Conservation (phyloP, 768 basidiomycete species). For the Russula sp. region DNA sequence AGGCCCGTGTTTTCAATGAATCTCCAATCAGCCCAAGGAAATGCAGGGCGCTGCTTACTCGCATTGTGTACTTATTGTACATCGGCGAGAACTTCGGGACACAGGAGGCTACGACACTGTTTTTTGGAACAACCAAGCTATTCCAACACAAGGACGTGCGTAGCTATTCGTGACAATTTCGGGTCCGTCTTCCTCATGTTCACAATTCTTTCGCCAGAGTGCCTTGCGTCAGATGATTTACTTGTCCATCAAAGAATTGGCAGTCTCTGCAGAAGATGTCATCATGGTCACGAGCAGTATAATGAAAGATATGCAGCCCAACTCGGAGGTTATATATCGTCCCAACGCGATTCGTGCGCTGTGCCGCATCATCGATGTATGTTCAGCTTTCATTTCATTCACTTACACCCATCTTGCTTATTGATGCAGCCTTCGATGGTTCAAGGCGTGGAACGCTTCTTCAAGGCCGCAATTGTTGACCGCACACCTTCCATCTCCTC, state of each 20-base stretch:
- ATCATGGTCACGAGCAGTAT: slow-evolving; percentile 99
- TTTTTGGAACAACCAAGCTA: slow-evolving; percentile 98
- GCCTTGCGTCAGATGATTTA: slow-evolving; percentile 97
- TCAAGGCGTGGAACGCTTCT: slow-evolving; percentile 97
- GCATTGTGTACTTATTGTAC: slow-evolving; percentile 95
- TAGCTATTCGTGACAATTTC: slow-evolving; percentile 15
- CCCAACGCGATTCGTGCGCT: slow-evolving; percentile 96
- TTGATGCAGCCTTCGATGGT: slow-evolving; percentile 89
- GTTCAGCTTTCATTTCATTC: slow-evolving; percentile 29
- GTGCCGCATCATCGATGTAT: slow-evolving; percentile 93
- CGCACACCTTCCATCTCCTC: slow-evolving; percentile 92
- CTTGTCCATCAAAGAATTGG: slow-evolving; percentile 95
- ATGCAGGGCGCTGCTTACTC: slow-evolving; percentile 91
- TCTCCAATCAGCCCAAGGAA: slow-evolving; percentile 97
- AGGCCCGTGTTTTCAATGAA: slow-evolving; percentile 98
- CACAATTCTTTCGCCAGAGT: slow-evolving; percentile 42
- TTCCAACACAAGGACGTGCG: slow-evolving; percentile 99
- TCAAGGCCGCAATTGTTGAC: slow-evolving; percentile 98
- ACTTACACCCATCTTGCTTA: slow-evolving; percentile 10
- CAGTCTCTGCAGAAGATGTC: slow-evolving; percentile 93
- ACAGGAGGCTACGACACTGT: slow-evolving; percentile 94
- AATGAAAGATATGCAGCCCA: slow-evolving; percentile 99
- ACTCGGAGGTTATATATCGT: slow-evolving; percentile 96
- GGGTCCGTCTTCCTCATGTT: neutral
- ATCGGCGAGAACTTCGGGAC: slow-evolving; percentile 91